phyloP scores from a whole-genome alignment of 164 flowering plant genomes.

The Umbilicus rupestris region DNA sequence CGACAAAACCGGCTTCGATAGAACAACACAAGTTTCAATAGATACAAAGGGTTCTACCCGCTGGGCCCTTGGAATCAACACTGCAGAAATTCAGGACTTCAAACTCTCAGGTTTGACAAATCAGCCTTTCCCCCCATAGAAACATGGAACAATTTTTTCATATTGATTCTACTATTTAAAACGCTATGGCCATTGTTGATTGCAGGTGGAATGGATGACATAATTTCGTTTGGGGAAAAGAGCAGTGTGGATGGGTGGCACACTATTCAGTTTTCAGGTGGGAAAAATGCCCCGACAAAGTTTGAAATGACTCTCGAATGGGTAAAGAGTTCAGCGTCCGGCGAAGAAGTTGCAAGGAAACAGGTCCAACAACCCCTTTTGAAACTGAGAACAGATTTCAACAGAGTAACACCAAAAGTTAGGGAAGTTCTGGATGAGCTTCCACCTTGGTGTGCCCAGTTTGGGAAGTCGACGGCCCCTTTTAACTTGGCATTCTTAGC shows the following conservation, averaged over 20 bases:
- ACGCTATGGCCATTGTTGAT: neutral
- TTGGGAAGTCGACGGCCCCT: conserved; percentile 91
- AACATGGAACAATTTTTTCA: neutral
- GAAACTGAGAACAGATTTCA: conserved; percentile 73
- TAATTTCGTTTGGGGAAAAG: conserved; percentile 45
- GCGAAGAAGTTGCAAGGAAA: neutral
- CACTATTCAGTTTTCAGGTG: conserved; percentile 78
- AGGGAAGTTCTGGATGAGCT: conserved; percentile 53
- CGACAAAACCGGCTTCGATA: conserved; percentile 30
- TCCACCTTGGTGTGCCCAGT: conserved; percentile 80
- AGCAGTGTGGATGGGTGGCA: conserved; percentile 70
- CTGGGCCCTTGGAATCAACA: conserved; percentile 81
- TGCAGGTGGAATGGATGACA: conserved; percentile 40
- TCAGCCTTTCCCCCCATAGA: too few species aligned
- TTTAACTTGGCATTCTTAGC: conserved; percentile 55
- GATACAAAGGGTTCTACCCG: conserved; percentile 71
- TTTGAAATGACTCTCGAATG: conserved; percentile 55
- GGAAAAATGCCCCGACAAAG: conserved; percentile 57
- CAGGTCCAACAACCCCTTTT: conserved; percentile 23
- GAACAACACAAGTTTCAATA: conserved; percentile 45
- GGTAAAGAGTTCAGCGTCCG: conserved; percentile 26
- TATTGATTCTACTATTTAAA: neutral
- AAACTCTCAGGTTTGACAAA: conserved; percentile 49
- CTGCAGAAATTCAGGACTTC: conserved; percentile 58
- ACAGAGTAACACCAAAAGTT: conserved; percentile 57